Percentiles rank a stretch among this genome's conserved stretches.
phyloP scores from a whole-genome alignment of 2,329 filamentous ascomycete genomes.

The Venturia effusa region DNA sequence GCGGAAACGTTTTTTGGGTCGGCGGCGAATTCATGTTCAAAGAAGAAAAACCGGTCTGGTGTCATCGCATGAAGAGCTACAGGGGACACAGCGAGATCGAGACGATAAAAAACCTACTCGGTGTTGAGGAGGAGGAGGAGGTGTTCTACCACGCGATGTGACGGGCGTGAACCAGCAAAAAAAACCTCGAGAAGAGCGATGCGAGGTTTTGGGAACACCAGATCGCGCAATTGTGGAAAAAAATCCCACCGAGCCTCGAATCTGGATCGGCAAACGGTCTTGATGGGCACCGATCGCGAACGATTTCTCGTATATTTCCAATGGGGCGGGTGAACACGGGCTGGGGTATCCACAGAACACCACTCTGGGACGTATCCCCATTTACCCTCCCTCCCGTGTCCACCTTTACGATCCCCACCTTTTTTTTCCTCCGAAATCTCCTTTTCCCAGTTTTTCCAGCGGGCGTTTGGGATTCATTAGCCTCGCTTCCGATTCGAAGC shows the following conservation, averaged over 20 bases:
- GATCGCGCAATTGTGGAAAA: background rate
- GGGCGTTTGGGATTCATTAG: background rate
- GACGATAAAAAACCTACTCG: conserved; percentile 24
- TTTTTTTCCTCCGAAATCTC: too few species aligned
- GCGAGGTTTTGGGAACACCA: background rate
- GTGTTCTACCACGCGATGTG: background rate
- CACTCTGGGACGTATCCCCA: background rate
- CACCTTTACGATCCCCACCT: background rate
- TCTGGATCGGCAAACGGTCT: background rate
- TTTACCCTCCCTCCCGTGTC: background rate
- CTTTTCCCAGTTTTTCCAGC: background rate
- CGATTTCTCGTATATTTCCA: background rate
- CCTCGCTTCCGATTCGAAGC: background rate
- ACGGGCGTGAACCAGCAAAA: background rate
- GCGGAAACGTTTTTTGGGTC: conserved; percentile 28
- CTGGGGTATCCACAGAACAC: background rate
- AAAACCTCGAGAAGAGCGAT: background rate
- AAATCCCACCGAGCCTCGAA: background rate
- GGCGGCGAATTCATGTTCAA: conserved; percentile 32
- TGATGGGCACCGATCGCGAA: background rate
- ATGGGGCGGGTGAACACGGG: background rate
- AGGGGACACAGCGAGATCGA: conserved; percentile 26
- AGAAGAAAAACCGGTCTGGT: conserved; percentile 29
- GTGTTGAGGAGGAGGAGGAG: conserved; percentile 19
- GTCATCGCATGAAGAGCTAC: conserved; percentile 30